Percentiles rank a stretch among this genome's conserved stretches.
Conservation (phyloP, 345 rosid genomes). For the Limnanthes douglasii region DNA sequence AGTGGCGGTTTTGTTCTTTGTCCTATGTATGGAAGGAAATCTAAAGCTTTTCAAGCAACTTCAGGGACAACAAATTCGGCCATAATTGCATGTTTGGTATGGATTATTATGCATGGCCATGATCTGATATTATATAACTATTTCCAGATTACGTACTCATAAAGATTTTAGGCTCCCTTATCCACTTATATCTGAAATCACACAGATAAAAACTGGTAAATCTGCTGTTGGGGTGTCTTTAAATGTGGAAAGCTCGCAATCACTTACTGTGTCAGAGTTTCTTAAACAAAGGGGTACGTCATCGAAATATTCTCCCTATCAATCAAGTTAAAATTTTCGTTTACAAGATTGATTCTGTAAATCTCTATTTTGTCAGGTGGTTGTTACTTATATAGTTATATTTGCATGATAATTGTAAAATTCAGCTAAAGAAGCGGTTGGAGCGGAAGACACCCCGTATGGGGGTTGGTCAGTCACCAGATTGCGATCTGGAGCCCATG, state of each 20-base stretch:
- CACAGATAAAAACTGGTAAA: constrained; percentile 87
- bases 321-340: no score
- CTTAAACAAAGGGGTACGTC: constrained; percentile 61
- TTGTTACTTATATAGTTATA: background rate
- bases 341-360: no score
- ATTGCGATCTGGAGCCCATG: constrained; percentile 89
- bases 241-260: constrained; percentile 57
- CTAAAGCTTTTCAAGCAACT: constrained; percentile 94
- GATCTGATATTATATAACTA: constrained; percentile 1
- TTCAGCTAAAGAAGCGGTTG: constrained; percentile 83
- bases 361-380: background rate
- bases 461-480: constrained; percentile 91
- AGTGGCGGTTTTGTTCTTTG: constrained; percentile 76
- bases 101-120: constrained; percentile 8
- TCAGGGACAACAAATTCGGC: constrained; percentile 84
- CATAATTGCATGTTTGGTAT: constrained; percentile 67
- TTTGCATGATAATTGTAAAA: constrained; percentile 4
- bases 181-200: constrained; percentile 1
- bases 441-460: constrained; percentile 83
- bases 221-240: constrained; percentile 64
- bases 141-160: constrained; percentile 1
- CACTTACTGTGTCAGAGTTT: constrained; percentile 51
- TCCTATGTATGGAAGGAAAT: constrained; percentile 88
- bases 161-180: constrained; percentile 1
- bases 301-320: no score